Base-by-base conservation (phyloP, 202 grass and related monocot species). In the Brachypodium distachyon region DNA sequence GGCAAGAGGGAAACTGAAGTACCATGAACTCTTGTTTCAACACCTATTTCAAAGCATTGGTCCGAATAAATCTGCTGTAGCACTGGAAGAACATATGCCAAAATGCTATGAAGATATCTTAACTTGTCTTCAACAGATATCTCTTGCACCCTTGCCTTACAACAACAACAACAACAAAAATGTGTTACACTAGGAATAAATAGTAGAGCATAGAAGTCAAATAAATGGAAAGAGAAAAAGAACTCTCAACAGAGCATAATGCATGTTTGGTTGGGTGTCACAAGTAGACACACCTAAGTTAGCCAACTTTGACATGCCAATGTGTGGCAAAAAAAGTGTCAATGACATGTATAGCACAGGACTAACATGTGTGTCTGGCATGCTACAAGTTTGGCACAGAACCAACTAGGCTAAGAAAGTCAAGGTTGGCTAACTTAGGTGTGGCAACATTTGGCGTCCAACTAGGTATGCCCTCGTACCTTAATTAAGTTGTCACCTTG, bases 401-500 rank as follows among this genome's bases (percentile, higher is more conserved):
- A 46, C 8, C 14, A 67, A 29, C 25, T 47, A 46, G 25, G 42
- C 14, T 68, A 47, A 68, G 64, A 68, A 67, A 68, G 13, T 68
- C 23, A 68, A 44, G 46, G 40, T 42, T 47, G 64, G 41, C 64
- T 68, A 68, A 46, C 40, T 52, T 52, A n/a, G 49, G 19, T 52
- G 49, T 52, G 21, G 49, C 12, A 52, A 68, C 7, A 17, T 46
- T 27, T 0, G 13, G 16, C 22, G 13, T 23, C 63, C 23, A 18
- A 67, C 39, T 39, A 67, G 44, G 27, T 23, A 67, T 47, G 40
- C 23, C 22, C 2, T 82, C 39, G 41, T 67, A 94, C 94, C 91
- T 97, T 97, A 77, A 97, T 84, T 83, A 94, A 73, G 79, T 88
- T 97, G 81, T 94, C 88, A 64, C 86, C 94, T 52, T 86, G 94